A percentile compares a stretch with the other conserved stretches of the same genome.
Conservation (phyloP, 2,329 filamentous ascomycete species). For the Pseudocercospora musae region DNA sequence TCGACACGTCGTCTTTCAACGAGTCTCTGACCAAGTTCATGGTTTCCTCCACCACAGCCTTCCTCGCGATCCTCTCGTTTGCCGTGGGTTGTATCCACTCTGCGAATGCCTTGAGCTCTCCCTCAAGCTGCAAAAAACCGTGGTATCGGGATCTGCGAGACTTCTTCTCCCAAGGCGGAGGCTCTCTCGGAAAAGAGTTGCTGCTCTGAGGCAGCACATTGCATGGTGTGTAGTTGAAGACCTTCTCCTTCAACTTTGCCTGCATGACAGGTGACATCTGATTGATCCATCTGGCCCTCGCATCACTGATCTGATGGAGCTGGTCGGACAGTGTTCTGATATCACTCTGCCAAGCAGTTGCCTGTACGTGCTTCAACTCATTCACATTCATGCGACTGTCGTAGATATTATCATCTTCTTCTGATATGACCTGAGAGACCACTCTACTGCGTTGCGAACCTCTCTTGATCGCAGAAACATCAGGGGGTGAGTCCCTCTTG, state of each 20-base stretch:
- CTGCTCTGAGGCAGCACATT: not conserved
- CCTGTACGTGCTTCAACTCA: not conserved
- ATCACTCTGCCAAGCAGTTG: not conserved
- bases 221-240: slow-evolving; percentile 8
- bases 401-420: not conserved
- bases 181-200: not conserved
- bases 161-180: not conserved
- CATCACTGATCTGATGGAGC: not conserved
- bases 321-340: not conserved
- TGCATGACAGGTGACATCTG: not conserved
- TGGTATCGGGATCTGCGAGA: not conserved
- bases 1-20: slow-evolving; percentile 29
- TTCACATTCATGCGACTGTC: not conserved
- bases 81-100: slow-evolving; percentile 43
- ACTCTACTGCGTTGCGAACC: not conserved
- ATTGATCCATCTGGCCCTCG: not conserved
- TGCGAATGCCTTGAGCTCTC: slow-evolving; percentile 48
- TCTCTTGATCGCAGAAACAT: not conserved
- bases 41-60: slow-evolving; percentile 35
- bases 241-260: not conserved
- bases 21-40: slow-evolving; percentile 27
- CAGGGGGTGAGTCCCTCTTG: not conserved
- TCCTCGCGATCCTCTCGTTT: slow-evolving; percentile 42
- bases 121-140: slow-evolving; percentile 24
- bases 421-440: not conserved